Conservation (phyloP, 148 eudicot species). For the Cornus kousa region DNA sequence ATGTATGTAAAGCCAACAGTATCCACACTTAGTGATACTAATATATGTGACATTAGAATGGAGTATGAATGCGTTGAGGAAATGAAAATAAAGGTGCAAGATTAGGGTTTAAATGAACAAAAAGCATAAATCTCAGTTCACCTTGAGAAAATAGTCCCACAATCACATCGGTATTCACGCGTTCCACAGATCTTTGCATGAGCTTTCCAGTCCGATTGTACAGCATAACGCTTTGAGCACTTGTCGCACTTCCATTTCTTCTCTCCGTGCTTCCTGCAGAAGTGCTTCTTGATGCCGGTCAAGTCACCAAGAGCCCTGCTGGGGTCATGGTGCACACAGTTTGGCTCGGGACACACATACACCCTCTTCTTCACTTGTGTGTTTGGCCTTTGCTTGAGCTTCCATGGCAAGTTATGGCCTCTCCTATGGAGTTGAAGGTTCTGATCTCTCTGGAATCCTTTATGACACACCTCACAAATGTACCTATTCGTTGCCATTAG, state of each 20-base stretch:
- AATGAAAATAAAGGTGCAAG: neutral
- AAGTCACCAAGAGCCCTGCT: conserved; percentile 41
- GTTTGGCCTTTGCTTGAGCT: conserved; percentile 38
- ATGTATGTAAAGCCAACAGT: no score
- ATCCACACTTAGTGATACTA: no score
- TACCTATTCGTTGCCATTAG: conserved; percentile 45
- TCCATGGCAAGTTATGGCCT: conserved; percentile 52
- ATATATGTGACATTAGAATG: neutral
- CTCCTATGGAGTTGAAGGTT: conserved; percentile 44
- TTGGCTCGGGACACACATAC: conserved; percentile 42
- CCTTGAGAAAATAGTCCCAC: conserved; percentile 46
- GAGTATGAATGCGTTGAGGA: neutral
- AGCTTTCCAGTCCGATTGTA: conserved; percentile 52
- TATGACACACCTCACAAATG: conserved; percentile 42
- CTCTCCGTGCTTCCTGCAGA: conserved; percentile 42
- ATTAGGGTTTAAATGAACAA: neutral
- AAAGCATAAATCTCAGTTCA: neutral
- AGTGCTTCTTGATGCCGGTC: conserved; percentile 49
- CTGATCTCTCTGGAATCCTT: conserved; percentile 46
- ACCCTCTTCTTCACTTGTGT: conserved; percentile 32
- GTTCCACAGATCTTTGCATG: conserved; percentile 47
- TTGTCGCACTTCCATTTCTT: conserved; percentile 46
- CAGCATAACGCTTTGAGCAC: conserved; percentile 46
- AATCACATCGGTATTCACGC: conserved; percentile 41
- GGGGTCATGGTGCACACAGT: conserved; percentile 43